These are phyloP conservation scores for Ceratocystis huliohia DNA, from an alignment of 2,329 filamentous ascomycete genomes.

Conservation along the genomic window DNA sequence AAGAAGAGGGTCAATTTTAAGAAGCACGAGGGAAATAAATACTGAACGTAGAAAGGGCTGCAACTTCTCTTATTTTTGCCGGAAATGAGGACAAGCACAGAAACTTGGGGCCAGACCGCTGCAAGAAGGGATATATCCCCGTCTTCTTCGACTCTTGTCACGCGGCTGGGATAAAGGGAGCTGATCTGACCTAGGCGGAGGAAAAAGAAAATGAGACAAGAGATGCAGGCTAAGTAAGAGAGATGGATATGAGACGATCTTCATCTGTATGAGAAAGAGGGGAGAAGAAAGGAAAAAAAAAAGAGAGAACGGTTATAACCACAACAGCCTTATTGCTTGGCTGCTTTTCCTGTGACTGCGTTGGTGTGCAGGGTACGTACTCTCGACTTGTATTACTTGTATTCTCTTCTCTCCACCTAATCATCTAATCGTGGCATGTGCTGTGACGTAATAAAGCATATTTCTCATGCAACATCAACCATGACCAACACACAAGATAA, in stretches of 20 bases:
- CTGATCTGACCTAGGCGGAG: not conserved
- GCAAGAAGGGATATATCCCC: constrained; percentile 3
- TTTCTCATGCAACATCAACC: no score
- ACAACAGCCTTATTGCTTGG: no score
- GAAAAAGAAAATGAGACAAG: not conserved
- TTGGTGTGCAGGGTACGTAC: no score
- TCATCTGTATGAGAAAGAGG: not conserved
- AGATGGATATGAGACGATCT: no score
- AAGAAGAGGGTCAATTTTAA: not conserved
- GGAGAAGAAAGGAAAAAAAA: not conserved
- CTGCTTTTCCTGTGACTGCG: no score
- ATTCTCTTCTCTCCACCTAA: no score
- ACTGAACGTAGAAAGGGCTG: not conserved
- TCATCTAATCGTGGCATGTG: no score
- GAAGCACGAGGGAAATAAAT: not conserved
- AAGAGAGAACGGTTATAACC: not conserved
- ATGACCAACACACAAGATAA: no score
- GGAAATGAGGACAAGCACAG: not conserved
- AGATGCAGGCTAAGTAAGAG: no score
- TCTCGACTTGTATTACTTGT: no score
- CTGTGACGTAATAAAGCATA: no score
- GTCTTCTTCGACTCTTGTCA: not conserved
- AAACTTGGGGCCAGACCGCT: not conserved
- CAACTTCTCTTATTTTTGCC: constrained; percentile 1
- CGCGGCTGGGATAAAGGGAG: not conserved